Conservation (phyloP, 2,329 filamentous ascomycete genomes). For the Phaeomoniella chlamydospora region DNA sequence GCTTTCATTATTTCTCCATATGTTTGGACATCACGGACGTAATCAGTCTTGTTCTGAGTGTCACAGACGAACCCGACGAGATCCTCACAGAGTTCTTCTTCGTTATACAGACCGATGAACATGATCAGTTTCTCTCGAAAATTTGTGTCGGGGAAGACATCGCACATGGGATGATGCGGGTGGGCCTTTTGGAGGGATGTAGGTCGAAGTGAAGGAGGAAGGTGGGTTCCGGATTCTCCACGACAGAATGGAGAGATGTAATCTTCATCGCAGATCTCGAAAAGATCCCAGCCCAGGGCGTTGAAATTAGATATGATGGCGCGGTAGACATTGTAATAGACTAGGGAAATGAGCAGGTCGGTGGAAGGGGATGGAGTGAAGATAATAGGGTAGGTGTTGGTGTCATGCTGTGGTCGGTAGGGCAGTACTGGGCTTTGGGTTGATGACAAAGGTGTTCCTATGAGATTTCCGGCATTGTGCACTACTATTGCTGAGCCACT, state of each 20-base stretch:
- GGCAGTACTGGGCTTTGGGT: neutral
- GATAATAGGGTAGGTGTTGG: too few relatives aligned
- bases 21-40: too few relatives aligned
- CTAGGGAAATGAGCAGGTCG: constrained; percentile 19
- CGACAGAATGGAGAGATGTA: constrained; percentile 9
- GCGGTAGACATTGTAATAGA: constrained; percentile 20
- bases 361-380: constrained; percentile 8
- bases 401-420: too few relatives aligned
- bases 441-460: neutral
- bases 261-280: constrained; percentile 9
- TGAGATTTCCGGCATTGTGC: neutral
- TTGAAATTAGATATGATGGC: constrained; percentile 15
- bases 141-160: constrained; percentile 20
- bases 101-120: constrained; percentile 1
- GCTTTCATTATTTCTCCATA: too few relatives aligned
- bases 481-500: neutral
- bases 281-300: constrained; percentile 13
- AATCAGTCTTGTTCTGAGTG: too few relatives aligned
- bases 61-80: constrained; percentile 4
- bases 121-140: constrained; percentile 25
- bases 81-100: constrained; percentile 4
- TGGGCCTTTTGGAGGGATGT: constrained; percentile 21
- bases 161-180: constrained; percentile 26
- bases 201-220: constrained; percentile 18
- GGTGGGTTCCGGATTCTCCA: neutral